Evolutionary conservation across 805 yeast species (phyloP).

Genomic region (Suhomyces tanzawaensis): DNA sequence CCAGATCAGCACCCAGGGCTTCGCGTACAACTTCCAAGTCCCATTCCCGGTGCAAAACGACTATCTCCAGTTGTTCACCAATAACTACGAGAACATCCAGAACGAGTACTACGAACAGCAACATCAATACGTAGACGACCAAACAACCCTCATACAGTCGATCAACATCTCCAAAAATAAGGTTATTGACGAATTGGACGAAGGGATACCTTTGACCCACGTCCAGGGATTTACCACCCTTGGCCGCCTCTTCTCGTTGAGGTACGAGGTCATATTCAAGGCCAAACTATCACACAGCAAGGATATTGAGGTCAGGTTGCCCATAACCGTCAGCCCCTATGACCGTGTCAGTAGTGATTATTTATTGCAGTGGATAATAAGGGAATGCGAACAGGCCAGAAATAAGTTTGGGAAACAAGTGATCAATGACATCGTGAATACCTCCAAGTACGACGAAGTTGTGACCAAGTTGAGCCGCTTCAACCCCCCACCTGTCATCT

Average conservation of each 20-base stretch:
- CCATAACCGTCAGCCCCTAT: constrained; percentile 55
- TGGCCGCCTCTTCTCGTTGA: constrained; percentile 50
- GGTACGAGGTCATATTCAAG: constrained; percentile 50
- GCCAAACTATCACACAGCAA: constrained; percentile 49
- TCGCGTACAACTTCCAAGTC: constrained; percentile 21
- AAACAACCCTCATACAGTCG: constrained; percentile 11
- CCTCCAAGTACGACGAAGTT: constrained; percentile 19
- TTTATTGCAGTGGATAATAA: constrained; percentile 50
- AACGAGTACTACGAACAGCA: constrained; percentile 1
- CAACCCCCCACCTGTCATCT: constrained; percentile 27
- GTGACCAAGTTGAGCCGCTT: constrained; percentile 20
- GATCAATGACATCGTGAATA: constrained; percentile 19
- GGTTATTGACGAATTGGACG: constrained; percentile 26
- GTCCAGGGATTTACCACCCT: constrained; percentile 50
- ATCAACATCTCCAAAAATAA: constrained; percentile 22
- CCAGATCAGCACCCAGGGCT: constrained; percentile 27
- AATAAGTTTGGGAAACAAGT: constrained; percentile 31
- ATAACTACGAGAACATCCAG: background rate
- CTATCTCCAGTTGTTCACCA: constrained; percentile 25
- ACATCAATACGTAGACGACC: constrained; percentile 6
- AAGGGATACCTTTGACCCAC: constrained; percentile 44
- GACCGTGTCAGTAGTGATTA: constrained; percentile 47
- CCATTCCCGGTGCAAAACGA: constrained; percentile 37
- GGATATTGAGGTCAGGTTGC: constrained; percentile 48
- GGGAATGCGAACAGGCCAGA: constrained; percentile 49